These are phyloP conservation scores for Dothiorella sarmentorum DNA, from an alignment of 2,329 filamentous ascomycete species.

Conservation along the genomic window DNA sequence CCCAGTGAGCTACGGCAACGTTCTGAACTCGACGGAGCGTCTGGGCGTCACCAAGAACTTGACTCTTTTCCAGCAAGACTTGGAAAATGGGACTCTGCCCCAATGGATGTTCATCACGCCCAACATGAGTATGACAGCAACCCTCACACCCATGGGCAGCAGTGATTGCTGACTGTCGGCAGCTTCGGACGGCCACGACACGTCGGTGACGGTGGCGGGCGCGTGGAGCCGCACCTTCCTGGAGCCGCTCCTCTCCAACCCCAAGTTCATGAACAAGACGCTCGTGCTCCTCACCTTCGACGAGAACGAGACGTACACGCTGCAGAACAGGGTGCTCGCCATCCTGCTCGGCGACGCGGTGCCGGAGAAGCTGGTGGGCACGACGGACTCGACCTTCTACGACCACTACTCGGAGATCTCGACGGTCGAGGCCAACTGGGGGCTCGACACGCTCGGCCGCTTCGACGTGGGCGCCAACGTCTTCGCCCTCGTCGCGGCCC, in stretches of 20 bases:
- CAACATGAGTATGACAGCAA: slow-evolving; percentile 43
- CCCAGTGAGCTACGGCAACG: slow-evolving; percentile 62
- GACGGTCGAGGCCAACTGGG: slow-evolving; percentile 47
- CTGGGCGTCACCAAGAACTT: slow-evolving; percentile 72
- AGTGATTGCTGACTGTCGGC: slow-evolving; percentile 54
- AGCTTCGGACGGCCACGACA: slow-evolving; percentile 74
- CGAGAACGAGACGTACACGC: slow-evolving; percentile 67
- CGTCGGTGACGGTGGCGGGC: slow-evolving; percentile 65
- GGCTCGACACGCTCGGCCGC: slow-evolving; percentile 43
- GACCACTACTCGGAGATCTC: slow-evolving; percentile 47
- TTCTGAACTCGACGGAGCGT: slow-evolving; percentile 57
- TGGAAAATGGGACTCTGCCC: slow-evolving; percentile 60
- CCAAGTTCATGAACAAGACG: slow-evolving; percentile 71
- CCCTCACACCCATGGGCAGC: background rate
- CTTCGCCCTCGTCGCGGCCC: slow-evolving; percentile 36
- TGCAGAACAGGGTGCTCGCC: slow-evolving; percentile 65
- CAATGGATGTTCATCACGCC: slow-evolving; percentile 70
- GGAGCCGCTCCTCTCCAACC: slow-evolving; percentile 64
- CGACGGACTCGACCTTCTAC: slow-evolving; percentile 61
- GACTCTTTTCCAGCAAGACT: slow-evolving; percentile 65
- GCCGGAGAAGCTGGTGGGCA: slow-evolving; percentile 61
- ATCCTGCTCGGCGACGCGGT: slow-evolving; percentile 74
- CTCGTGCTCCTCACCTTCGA: slow-evolving; percentile 76
- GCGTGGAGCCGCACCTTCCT: slow-evolving; percentile 67
- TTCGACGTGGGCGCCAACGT: slow-evolving; percentile 49